Conservation (phyloP, 2,329 filamentous ascomycete genomes). For the Fusarium lyarnte region DNA sequence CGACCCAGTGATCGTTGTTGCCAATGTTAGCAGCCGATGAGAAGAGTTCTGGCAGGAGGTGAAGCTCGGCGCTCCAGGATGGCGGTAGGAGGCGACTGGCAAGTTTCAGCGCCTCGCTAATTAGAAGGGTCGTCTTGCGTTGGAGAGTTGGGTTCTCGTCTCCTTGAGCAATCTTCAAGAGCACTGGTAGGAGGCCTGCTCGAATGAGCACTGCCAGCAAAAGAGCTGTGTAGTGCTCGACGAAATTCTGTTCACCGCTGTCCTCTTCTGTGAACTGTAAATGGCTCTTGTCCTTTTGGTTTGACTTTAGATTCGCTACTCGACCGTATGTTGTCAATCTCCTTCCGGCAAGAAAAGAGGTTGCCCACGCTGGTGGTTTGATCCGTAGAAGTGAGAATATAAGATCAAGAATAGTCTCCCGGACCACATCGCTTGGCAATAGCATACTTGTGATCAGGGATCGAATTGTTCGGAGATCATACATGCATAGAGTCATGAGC, state of each 20-base stretch:
- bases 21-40: conserved; percentile 77
- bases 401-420: conserved; percentile 87
- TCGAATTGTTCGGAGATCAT: conserved; percentile 83
- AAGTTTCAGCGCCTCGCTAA: conserved; percentile 91
- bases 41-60: conserved; percentile 88
- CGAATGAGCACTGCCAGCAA: conserved; percentile 87
- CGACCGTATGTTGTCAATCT: conserved; percentile 96
- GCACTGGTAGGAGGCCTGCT: conserved; percentile 73
- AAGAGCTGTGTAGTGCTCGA: conserved; percentile 93
- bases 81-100: conserved; percentile 85
- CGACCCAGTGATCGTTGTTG: conserved; percentile 77
- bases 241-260: conserved; percentile 80
- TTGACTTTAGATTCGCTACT: conserved; percentile 81
- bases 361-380: conserved; percentile 91
- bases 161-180: conserved; percentile 73
- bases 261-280: conserved; percentile 71
- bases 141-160: conserved; percentile 76
- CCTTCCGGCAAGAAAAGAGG: conserved; percentile 91
- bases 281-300: conserved; percentile 58
- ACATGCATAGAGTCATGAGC: conserved; percentile 86
- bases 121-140: conserved; percentile 87
- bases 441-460: conserved; percentile 77
- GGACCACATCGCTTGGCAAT: conserved; percentile 63
- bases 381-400: conserved; percentile 84
- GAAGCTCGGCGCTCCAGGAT: conserved; percentile 83